Conservation (phyloP, 169 alveolate genomes). For the Cyclospora cayetanensis region DNA sequence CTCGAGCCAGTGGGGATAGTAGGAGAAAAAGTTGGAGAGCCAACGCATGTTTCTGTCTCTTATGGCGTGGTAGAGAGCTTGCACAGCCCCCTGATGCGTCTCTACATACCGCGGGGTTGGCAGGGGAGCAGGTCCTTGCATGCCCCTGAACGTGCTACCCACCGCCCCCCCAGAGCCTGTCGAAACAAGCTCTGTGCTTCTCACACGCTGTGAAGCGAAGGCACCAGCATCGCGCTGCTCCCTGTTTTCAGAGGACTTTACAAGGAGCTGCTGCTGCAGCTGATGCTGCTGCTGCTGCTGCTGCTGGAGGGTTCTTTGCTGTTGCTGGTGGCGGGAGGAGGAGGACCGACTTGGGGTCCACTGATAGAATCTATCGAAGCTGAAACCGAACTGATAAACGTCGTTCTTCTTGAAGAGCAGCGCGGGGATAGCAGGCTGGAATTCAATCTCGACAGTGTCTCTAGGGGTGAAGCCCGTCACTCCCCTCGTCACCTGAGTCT, state of each 20-base stretch:
- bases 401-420: slow-evolving; percentile 83
- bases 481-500: slow-evolving; percentile 14
- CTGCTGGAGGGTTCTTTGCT: not conserved
- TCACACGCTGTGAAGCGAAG: slow-evolving; percentile 14
- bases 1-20: slow-evolving; percentile 35
- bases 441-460: slow-evolving; percentile 82
- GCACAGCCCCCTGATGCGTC: slow-evolving; percentile 47
- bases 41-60: slow-evolving; percentile 40
- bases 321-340: not conserved
- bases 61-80: slow-evolving; percentile 27
- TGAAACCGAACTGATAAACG: slow-evolving; percentile 80
- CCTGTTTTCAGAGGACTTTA: not conserved
- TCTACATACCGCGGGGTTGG: not conserved
- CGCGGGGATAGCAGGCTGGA: slow-evolving; percentile 84
- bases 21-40: not conserved
- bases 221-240: not conserved
- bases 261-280: slow-evolving; percentile 4
- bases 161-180: no score
- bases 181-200: slow-evolving; percentile 41
- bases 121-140: not conserved
- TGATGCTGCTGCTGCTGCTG: slow-evolving; percentile 9
- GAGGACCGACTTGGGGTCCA: slow-evolving; percentile 65
- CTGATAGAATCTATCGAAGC: slow-evolving; percentile 83
- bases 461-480: slow-evolving; percentile 72
- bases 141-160: no score